These are phyloP conservation scores for Cicer pinnatifidum DNA, from an alignment of 306 rosid genomes.

Conservation along the genomic window DNA sequence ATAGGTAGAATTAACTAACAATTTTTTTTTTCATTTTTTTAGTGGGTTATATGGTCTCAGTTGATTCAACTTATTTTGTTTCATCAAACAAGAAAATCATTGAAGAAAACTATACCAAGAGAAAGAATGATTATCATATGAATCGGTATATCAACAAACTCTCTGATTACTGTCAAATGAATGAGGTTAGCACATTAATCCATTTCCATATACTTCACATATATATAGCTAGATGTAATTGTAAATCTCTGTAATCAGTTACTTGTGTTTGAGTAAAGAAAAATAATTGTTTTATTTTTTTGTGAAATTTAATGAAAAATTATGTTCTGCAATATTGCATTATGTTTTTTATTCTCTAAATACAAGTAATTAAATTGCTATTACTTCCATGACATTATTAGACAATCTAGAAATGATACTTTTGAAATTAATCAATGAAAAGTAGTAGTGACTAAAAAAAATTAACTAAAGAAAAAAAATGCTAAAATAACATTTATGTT, in stretches of 20 bases:
- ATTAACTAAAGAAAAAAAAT: no score
- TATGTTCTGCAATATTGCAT: no score
- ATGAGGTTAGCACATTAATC: conserved; percentile 55
- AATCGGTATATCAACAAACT: conserved; percentile 46
- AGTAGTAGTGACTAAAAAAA: no score
- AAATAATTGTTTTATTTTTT: neutral
- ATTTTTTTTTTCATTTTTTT: conserved; percentile 11
- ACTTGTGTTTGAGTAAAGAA: neutral
- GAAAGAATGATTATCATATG: conserved; percentile 48
- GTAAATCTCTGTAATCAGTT: neutral
- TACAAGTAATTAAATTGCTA: no score
- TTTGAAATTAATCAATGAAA: no score
- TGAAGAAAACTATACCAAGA: conserved; percentile 48
- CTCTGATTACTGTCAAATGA: conserved; percentile 39
- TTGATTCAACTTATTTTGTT: conserved; percentile 52
- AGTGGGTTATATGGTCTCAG: conserved; percentile 75
- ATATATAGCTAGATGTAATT: neutral
- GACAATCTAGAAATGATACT: no score
- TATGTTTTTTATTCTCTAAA: no score
- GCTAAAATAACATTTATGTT: neutral
- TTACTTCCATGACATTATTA: no score
- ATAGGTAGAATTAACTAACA: conserved; percentile 15
- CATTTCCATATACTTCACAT: conserved; percentile 6
- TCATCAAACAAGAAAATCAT: conserved; percentile 55
- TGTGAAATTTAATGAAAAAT: neutral